Conservation (phyloP, 2,329 filamentous ascomycete genomes). For the Fusarium sp. region DNA sequence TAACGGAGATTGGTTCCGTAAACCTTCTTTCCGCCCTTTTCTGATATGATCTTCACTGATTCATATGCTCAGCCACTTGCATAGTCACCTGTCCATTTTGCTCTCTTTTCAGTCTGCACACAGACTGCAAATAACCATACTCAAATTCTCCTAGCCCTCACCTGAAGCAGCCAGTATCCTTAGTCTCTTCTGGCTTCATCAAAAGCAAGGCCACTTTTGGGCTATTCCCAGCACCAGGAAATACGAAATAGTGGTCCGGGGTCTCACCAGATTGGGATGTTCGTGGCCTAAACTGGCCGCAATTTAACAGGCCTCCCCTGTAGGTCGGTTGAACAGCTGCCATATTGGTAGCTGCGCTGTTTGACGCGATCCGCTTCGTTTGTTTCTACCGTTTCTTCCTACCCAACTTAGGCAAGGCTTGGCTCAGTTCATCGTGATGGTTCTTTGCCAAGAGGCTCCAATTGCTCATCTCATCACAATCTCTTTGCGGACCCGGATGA, state of each 20-base stretch:
- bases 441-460: constrained; percentile 20
- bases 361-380: constrained; percentile 28
- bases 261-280: constrained; percentile 42
- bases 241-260: constrained; percentile 33
- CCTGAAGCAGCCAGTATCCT: constrained; percentile 44
- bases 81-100: constrained; percentile 2
- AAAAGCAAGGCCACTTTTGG: constrained; percentile 25
- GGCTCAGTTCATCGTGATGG: constrained; percentile 11
- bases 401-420: constrained; percentile 18
- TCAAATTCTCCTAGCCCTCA: constrained; percentile 25
- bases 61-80: constrained; percentile 10
- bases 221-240: constrained; percentile 24
- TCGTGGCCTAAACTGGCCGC: constrained; percentile 35
- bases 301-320: constrained; percentile 40
- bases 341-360: constrained; percentile 23
- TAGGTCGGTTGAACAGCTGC: constrained; percentile 17
- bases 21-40: constrained; percentile 5
- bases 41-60: background rate
- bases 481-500: constrained; percentile 11
- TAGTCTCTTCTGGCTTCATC: constrained; percentile 27
- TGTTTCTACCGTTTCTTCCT: constrained; percentile 38
- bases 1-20: constrained; percentile 21
- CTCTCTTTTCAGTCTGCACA: background rate
- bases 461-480: constrained; percentile 25
- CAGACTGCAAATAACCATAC: background rate